Evolutionary conservation across 768 basidiomycete genomes (phyloP), one percentile per base, ranked within the genome.

Genomic region (Pulveroboletus sp.): DNA sequence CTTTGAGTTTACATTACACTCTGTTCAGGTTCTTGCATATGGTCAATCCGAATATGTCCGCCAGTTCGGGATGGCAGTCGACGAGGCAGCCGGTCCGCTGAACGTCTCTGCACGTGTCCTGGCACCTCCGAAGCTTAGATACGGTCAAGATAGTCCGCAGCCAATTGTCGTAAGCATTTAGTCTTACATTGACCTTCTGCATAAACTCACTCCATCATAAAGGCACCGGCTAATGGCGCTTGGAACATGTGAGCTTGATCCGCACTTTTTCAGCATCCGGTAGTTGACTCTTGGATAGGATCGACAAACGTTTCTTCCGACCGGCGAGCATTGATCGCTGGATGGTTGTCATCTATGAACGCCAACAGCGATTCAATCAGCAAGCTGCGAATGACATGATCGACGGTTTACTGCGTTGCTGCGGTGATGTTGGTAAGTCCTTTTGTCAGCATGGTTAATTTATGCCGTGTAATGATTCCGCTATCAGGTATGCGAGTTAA

Each of bases 11-110:
- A n/a, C 16, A 39, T 43, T 43, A 19, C 57, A 17, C 13, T 3
- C 24, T 30, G 16, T 41, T 10, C 45, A 83, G 81, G 77, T 83
- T 32, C 70, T 86, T 48, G 74, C 77, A 23, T 88, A 88, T 55
- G 83, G 84, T 0, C 81, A 85, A 63, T 87, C 85, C 0, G 80
- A 88, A 64, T 89, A 86, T 54, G 79, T 90, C 29, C 75, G 78
- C 35, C 75, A 82, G 61, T 90, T 90, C 54, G 86, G 86, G 8
- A 80, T 92, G 76, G 54, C 70, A 3, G 82, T 92, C 17, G 71
- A 70, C 16, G 53, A 80, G 42, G 59, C 72, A 10, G 68, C 65
- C 2, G 76, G 75, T 5, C 82, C 86, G 0, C 71, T 88, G 30
- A 71, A 61, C 29, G 71, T 89, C 29, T 65, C 76, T 20, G 89